These are phyloP conservation scores for Mercurialis annua DNA, from an alignment of 345 rosid species.

Conservation along the genomic window DNA sequence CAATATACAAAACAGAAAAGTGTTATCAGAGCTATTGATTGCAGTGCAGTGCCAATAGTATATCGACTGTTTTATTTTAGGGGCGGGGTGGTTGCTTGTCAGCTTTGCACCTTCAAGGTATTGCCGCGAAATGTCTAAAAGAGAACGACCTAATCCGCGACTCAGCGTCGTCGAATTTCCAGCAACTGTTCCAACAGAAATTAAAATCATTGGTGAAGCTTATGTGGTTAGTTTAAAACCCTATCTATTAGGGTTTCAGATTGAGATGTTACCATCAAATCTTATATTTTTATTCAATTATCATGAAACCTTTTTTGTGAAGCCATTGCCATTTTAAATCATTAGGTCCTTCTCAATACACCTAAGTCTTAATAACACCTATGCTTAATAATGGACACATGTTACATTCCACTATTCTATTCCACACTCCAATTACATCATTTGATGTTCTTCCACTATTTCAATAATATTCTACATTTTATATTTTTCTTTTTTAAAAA, in stretches of 20 bases:
- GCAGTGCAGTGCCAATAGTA: no score
- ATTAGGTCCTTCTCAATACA: constrained; percentile 8
- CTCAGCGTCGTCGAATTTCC: no score
- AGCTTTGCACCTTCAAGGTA: no score
- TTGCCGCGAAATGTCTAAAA: no score
- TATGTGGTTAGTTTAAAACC: background rate
- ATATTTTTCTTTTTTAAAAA: no score
- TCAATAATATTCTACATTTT: background rate
- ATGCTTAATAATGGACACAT: constrained; percentile 14
- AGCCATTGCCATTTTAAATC: background rate
- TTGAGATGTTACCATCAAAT: background rate
- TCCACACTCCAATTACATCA: constrained; percentile 30
- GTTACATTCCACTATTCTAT: constrained; percentile 15
- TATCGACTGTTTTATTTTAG: no score
- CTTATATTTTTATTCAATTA: background rate
- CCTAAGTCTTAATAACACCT: constrained; percentile 7
- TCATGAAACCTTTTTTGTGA: background rate
- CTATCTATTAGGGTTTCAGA: background rate
- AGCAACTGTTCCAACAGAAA: no score
- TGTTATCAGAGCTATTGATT: no score
- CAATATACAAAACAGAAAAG: no score
- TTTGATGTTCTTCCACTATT: background rate
- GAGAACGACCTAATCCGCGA: no score
- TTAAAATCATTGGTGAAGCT: no score
- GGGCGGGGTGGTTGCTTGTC: no score